Base-by-base conservation (phyloP, 768 basidiomycete species). In the Coprinopsis marcescibilis region DNA sequence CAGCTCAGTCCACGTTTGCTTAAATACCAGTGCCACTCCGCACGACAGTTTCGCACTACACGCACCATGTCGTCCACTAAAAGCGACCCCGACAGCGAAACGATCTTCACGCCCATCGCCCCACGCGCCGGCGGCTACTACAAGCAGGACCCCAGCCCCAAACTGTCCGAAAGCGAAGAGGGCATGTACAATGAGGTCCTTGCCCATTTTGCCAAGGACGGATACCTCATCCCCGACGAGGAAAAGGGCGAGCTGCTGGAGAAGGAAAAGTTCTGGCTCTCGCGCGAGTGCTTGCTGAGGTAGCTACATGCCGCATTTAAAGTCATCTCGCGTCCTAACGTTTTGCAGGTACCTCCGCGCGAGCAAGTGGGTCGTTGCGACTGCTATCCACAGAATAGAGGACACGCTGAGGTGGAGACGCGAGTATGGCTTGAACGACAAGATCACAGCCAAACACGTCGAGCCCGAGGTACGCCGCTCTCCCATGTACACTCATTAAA, bases 191-290 rank as follows among this genome's bases (percentile, higher is more conserved):
- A 72, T 36, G 62, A 63, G 38, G 77, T 87, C 14, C 65, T 80
- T 25, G 62, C 61, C 15, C 75, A 85, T 58, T 84, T 86, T 54
- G 49, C 70, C n/a, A 57, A 60, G 14, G 55, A 68, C 0, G 66
- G 65, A 2, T 83, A 83, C 58, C 63, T 52, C 6, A 55, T 84
- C n/a, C 76, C 81, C 3, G 69, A 59, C 15, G 63, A 68, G 6
- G 33, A 56, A 60, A 30, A 67, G 68, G 11, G 66, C 66, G 26
- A 62, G 43, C 63, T 87, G 39, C 65, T 46, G 26, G 84, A 85
- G 26, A 73, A 68, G 24, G 85, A 89, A 56, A 76, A 75, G 62
- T 83, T 84, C 60, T 89, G 85, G 83, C 67, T 89, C 65, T 81
- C 81, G 1, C 72, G 73, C 55, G 86, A 88, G 50, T 86, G 84